Base-by-base conservation (phyloP, 371 early-diverging fungal genomes). In the Basidiobolus meristosporus region DNA sequence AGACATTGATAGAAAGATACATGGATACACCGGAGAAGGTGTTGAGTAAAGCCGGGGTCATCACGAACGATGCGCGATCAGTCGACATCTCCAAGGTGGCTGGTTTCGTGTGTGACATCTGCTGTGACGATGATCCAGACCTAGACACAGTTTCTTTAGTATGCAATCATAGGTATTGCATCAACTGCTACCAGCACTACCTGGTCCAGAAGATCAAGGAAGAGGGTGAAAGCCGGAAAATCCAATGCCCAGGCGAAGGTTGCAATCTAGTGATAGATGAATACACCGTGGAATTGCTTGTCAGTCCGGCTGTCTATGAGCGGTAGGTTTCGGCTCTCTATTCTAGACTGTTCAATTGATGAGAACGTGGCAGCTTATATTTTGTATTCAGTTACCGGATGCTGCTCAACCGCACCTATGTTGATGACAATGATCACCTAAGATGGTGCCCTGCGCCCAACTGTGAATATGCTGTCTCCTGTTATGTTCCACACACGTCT, bases 361-460 rank as follows among this genome's bases (percentile, higher is more conserved):
- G 20, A 20, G 12, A 23, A 10, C 30, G 14, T 30, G 5, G 18
- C 11, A 28, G 18, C 1, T n/a, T 19, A 19, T 26, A 4, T 18
- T 22, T 19, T 23, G 21, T 15, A 15, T 17, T 2, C 48, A 79
- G 81, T 46, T 95, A 90, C 57, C 63, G 70, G n/a, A 56, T 56
- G 15, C 60, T 90, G 21, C 68, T 89, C 32, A 69, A 86, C 21
- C 69, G 86, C 32, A 79, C 83, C 0, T 97, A 77, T 62, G 93
- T 97, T 15, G 82, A 84, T 42, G 91, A 91, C 47, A 66, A 70
- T 39, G 66, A 70, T 29, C 65, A 59, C 34, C 53, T 90, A 26
- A 65, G 79, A 20, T 95, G 92, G 92, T 97, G 98, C 48, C 93
- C 98, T 11, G 86, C 82, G 7, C 92, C 95, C 17, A 81, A 87